These are phyloP conservation scores for Isochrysis galbana DNA, from an alignment of 78 protist genomes.

Conservation along the genomic window DNA sequence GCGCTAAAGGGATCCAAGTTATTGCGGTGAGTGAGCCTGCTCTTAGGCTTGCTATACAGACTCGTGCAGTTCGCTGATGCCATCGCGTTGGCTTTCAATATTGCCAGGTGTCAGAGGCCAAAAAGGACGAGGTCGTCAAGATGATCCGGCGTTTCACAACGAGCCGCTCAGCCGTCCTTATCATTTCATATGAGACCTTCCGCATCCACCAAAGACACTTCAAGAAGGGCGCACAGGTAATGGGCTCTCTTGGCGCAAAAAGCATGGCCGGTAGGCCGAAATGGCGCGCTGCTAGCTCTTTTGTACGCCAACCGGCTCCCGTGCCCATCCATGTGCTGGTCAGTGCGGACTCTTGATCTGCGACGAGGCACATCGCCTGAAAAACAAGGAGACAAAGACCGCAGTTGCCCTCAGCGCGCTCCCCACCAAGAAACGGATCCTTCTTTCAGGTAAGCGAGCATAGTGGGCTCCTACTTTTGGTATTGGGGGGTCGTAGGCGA, in stretches of 20 bases:
- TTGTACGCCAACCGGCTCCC: too few relatives aligned
- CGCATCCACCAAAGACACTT: not conserved
- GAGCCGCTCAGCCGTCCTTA: not conserved
- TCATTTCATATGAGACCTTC: not conserved
- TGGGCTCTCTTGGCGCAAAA: too few relatives aligned
- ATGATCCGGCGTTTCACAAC: not conserved
- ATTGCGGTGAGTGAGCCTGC: not conserved
- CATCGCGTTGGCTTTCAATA: not conserved
- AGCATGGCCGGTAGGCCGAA: too few relatives aligned
- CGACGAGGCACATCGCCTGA: conserved; percentile 55
- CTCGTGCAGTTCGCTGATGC: too few relatives aligned
- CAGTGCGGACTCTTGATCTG: conserved; percentile 27
- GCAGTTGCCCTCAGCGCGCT: conserved; percentile 61
- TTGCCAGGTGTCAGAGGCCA: not conserved
- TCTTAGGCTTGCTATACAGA: too few relatives aligned
- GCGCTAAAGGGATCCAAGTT: not conserved
- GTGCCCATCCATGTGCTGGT: too few relatives aligned
- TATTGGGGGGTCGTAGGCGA: too few relatives aligned
- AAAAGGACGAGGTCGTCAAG: not conserved
- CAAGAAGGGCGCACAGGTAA: not conserved
- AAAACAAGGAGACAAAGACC: conserved; percentile 50
- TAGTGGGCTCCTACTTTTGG: too few relatives aligned
- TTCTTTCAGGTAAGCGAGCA: too few relatives aligned
- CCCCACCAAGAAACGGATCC: conserved; percentile 36
- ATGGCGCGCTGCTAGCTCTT: too few relatives aligned